phyloP scores from a whole-genome alignment of 371 early-diverging fungal genomes.

The Apophysomyces sp. region DNA sequence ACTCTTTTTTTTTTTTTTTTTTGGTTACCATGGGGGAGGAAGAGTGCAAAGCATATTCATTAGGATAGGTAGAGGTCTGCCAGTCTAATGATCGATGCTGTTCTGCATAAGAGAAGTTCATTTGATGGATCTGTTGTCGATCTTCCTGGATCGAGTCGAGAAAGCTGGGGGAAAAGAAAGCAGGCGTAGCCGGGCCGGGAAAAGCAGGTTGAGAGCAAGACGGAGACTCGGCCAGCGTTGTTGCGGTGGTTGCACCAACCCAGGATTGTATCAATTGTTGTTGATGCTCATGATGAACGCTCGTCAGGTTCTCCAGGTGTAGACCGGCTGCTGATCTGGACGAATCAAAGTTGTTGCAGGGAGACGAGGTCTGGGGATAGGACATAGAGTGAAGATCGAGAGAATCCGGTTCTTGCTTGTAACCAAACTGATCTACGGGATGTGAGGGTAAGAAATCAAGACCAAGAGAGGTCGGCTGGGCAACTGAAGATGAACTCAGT shows the following conservation, averaged over 20 bases:
- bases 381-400: not conserved
- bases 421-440: not conserved
- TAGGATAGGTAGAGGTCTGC: not conserved
- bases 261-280: constrained; percentile 23
- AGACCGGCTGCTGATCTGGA: constrained; percentile 2
- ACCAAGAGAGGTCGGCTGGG: not conserved
- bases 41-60: not conserved
- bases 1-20: no score
- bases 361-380: not conserved
- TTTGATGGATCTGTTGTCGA: constrained; percentile 19
- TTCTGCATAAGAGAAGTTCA: not conserved
- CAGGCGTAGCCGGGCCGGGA: constrained; percentile 52
- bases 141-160: constrained; percentile 58
- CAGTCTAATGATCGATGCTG: constrained; percentile 3
- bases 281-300: constrained; percentile 16
- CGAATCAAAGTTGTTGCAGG: not conserved
- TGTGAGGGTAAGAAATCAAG: constrained; percentile 5
- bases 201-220: not conserved
- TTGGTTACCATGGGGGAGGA: constrained; percentile 7
- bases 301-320: constrained; percentile 11
- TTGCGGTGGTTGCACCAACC: constrained; percentile 10
- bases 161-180: constrained; percentile 70
- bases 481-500: not conserved
- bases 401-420: not conserved
- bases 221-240: not conserved